Conservation (phyloP, 2,329 filamentous ascomycete genomes). For the Cercospora sp. region DNA sequence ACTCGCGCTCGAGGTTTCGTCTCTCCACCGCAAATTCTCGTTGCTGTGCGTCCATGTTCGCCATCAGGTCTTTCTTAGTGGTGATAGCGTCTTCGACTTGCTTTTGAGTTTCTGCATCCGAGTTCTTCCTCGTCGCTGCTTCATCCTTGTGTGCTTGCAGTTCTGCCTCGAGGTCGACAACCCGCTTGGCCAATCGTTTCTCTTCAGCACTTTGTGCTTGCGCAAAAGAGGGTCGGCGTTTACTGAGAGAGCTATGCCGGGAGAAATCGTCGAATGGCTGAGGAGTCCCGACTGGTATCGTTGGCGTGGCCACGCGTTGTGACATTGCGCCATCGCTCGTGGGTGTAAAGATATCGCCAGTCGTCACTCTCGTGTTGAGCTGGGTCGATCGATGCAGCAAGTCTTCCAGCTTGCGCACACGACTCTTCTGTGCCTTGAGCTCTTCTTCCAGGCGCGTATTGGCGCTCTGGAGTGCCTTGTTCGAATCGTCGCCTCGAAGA, state of each 20-base stretch:
- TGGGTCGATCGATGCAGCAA: constrained; percentile 79
- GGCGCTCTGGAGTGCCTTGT: constrained; percentile 53
- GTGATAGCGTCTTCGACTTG: constrained; percentile 83
- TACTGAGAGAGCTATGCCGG: constrained; percentile 29
- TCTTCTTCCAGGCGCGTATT: constrained; percentile 60
- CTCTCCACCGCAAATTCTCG: constrained; percentile 84
- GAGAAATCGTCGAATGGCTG: constrained; percentile 29
- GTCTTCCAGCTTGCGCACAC: constrained; percentile 87
- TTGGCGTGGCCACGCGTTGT: constrained; percentile 27
- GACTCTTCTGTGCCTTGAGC: constrained; percentile 87
- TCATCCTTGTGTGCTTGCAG: constrained; percentile 75
- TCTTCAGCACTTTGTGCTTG: constrained; percentile 64
- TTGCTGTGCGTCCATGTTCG: constrained; percentile 91
- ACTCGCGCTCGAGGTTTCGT: constrained; percentile 77
- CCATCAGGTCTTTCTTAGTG: constrained; percentile 89
- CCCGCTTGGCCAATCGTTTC: constrained; percentile 60
- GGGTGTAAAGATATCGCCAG: constrained; percentile 38
- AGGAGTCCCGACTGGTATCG: constrained; percentile 18
- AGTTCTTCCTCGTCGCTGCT: constrained; percentile 53
- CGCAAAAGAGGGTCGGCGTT: constrained; percentile 60
- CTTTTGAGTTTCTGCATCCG: constrained; percentile 62
- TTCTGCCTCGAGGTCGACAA: constrained; percentile 73
- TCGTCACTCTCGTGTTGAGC: constrained; percentile 48
- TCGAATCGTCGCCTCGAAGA: constrained; percentile 82
- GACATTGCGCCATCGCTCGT: constrained; percentile 28